These are phyloP conservation scores for Fusarium acutatum DNA, from an alignment of 2,329 filamentous ascomycete species.

Conservation along the genomic window DNA sequence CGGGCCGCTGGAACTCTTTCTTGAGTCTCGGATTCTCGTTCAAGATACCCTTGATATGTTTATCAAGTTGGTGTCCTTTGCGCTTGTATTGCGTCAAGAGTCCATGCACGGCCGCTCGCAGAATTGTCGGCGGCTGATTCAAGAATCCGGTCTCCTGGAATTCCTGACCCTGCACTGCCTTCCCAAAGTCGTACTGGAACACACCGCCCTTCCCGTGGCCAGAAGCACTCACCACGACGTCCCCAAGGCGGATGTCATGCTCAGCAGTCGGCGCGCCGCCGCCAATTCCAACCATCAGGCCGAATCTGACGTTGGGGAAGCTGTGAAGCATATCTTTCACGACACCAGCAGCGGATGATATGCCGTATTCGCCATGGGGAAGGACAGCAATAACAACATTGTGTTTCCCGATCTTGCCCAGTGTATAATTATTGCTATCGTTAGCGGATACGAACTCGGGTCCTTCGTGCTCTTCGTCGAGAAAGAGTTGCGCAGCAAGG, in stretches of 20 bases:
- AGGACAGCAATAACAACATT: constrained; percentile 33
- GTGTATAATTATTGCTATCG: neutral
- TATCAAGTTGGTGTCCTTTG: neutral
- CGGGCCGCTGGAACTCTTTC: no score
- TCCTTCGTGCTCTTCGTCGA: neutral
- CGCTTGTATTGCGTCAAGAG: neutral
- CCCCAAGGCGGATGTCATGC: constrained; percentile 45
- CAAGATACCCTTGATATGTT: no score
- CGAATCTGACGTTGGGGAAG: constrained; percentile 44
- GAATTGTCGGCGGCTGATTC: constrained; percentile 13
- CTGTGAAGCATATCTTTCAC: constrained; percentile 42
- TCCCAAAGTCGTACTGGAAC: constrained; percentile 36
- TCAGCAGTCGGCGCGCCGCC: constrained; percentile 45
- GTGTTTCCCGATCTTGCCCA: constrained; percentile 27
- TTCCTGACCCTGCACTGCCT: constrained; percentile 9
- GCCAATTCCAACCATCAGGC: constrained; percentile 17
- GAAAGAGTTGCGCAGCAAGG: no score
- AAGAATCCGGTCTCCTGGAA: constrained; percentile 13
- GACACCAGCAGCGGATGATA: constrained; percentile 28
- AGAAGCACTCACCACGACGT: constrained; percentile 23
- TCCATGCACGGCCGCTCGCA: constrained; percentile 1
- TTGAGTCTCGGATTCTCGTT: no score
- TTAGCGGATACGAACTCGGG: neutral
- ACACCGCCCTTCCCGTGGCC: constrained; percentile 5
- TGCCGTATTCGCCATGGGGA: constrained; percentile 21